Evolutionary conservation across 1,284 basidiomycete genomes (phyloP), one percentile per base, ranked within the genome.

Genomic region (Porodaedalea pini): DNA sequence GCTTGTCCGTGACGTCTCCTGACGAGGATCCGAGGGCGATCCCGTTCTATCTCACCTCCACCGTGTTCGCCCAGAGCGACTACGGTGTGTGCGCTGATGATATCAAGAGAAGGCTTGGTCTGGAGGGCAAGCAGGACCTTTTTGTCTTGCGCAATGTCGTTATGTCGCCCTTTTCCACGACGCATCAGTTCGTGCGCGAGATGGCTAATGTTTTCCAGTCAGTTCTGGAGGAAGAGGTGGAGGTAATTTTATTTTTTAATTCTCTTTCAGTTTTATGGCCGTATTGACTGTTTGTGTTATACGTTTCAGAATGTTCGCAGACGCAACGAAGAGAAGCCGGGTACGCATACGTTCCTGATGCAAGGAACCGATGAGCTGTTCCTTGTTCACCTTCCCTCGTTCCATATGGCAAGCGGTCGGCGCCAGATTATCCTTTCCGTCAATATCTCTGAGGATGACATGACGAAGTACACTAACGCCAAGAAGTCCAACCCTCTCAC

Each of bases 111-210:
- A 70, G 75, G 2, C 58, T 77, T 17, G 71, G 72, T 21, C 62
- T 78, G 4, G 65, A 68, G 32, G 69, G 66, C 2, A 60, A 66
- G 10, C 64, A 71, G 47, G 73, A 76, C 52, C 65, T 79, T 5
- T 71, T 68, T 56, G 67, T 71, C 5, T 64, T 78, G 32, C 62
- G 66, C 27, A 77, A 74, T 53, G 74, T 75, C n/a, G 68, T 70
- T 23, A 78, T 76, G 75, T 75, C 73, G 1, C 76, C 76, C 1
- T 79, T 74, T 64, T 68, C 69, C n/a, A 70, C 71, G 0, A 65
- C 64, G 0, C 64, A 59, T 3, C 67, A 73, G 51, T 75, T 77
- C 51, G 64, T 69, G 2, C 45, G 64, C 19, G 59, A 67, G 23
- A 61, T 79, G 21, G 70, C 70, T 2, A 63, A 72, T 25, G 63